Evolutionary conservation across 306 rosid species (phyloP).

Genomic region (Neltuma alba): DNA sequence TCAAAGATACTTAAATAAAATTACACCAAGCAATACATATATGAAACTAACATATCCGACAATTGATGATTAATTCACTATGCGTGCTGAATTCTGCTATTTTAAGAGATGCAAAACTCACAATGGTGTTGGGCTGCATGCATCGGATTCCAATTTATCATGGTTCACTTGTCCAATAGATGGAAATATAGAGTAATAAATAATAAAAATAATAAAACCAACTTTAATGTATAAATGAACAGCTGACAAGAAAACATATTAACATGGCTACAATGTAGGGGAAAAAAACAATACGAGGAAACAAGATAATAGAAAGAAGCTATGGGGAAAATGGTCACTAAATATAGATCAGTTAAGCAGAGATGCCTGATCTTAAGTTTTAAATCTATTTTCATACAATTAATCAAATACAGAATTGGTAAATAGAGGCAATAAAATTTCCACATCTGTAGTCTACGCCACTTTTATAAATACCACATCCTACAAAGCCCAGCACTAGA

Average conservation of each 20-base stretch:
- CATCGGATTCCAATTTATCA: conserved; percentile 44
- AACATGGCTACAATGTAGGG: neutral
- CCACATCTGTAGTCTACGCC: neutral
- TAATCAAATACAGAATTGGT: neutral
- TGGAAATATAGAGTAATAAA: conserved; percentile 30
- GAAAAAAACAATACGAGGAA: neutral
- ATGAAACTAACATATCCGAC: conserved; percentile 7
- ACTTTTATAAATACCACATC: neutral
- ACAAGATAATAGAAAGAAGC: neutral
- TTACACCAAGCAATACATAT: no score
- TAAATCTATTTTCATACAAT: neutral
- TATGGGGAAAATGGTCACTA: neutral
- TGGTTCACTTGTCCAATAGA: conserved; percentile 51
- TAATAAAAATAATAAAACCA: neutral
- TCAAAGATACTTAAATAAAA: neutral
- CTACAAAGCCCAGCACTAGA: neutral
- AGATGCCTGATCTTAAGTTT: neutral
- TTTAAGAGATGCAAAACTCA: conserved; percentile 42
- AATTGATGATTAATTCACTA: neutral
- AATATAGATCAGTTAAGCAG: neutral
- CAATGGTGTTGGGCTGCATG: conserved; percentile 38
- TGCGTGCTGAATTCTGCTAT: neutral
- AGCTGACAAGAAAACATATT: neutral
- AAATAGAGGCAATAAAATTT: neutral
- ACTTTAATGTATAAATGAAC: conserved; percentile 7